Conservation (phyloP, 2,329 filamentous ascomycete species). For the Exophiala lecanii-corni region DNA sequence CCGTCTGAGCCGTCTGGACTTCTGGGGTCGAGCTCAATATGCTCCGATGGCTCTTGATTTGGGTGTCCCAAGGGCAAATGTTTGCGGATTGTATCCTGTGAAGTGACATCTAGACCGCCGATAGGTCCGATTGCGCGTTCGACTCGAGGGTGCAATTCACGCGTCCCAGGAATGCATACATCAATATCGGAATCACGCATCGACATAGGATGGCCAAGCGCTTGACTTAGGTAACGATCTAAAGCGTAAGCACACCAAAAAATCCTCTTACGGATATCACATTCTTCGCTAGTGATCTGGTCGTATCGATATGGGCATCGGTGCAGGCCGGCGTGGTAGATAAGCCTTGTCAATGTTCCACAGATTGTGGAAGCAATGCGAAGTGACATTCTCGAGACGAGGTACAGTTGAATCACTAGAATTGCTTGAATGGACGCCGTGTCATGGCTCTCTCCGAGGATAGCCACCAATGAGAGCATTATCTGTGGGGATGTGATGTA, state of each 20-base stretch:
- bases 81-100: too few species aligned
- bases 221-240: slow-evolving; percentile 54
- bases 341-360: slow-evolving; percentile 52
- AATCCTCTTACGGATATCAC: slow-evolving; percentile 47
- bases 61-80: too few species aligned
- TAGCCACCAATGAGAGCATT: slow-evolving; percentile 45
- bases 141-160: slow-evolving; percentile 13
- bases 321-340: slow-evolving; percentile 56
- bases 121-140: too few species aligned
- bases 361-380: slow-evolving; percentile 55
- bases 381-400: slow-evolving; percentile 53
- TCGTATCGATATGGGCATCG: slow-evolving; percentile 52
- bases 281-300: slow-evolving; percentile 46
- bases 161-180: slow-evolving; percentile 41
- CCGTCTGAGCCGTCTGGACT: too few species aligned
- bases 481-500: slow-evolving; percentile 40
- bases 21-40: too few species aligned
- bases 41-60: too few species aligned
- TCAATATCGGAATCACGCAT: slow-evolving; percentile 56
- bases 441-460: slow-evolving; percentile 45
- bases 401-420: slow-evolving; percentile 51
- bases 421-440: slow-evolving; percentile 45
- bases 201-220: slow-evolving; percentile 51
- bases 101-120: too few species aligned
- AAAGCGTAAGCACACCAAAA: slow-evolving; percentile 56